A percentile compares a stretch with the other conserved stretches of the same genome.
Evolutionary conservation across 371 early-diverging fungal species (phyloP).

Genomic region (Capillidium heterosporum): DNA sequence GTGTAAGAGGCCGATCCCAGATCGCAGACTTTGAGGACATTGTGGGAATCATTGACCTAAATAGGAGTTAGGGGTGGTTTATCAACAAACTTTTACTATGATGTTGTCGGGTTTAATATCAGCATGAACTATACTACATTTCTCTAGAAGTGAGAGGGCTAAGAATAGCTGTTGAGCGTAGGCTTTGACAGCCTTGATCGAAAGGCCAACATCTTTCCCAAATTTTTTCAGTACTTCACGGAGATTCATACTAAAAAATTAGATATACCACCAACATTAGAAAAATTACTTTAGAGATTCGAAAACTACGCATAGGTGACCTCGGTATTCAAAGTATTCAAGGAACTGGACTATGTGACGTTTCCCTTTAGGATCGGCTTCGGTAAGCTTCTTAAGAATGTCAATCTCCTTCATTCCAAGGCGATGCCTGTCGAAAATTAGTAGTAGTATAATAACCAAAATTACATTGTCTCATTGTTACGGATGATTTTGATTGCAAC

Average conservation of each 20-base stretch:
- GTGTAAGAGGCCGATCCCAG: conserved; percentile 83
- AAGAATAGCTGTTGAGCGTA: conserved; percentile 85
- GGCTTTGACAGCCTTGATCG: conserved; percentile 74
- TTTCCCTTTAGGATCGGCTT: conserved; percentile 67
- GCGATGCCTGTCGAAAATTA: conserved; percentile 33
- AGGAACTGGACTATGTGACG: conserved; percentile 70
- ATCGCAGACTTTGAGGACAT: conserved; percentile 76
- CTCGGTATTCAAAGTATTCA: conserved; percentile 73
- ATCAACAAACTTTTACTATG: conserved; percentile 26
- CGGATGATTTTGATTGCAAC: conserved; percentile 95
- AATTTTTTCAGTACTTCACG: conserved; percentile 84
- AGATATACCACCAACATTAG: background rate
- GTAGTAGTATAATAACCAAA: conserved; percentile 4
- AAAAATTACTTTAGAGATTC: conserved; percentile 52
- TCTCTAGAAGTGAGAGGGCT: conserved; percentile 62
- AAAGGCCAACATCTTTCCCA: conserved; percentile 81
- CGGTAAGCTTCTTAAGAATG: conserved; percentile 62
- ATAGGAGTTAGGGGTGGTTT: background rate
- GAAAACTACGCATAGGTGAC: conserved; percentile 86
- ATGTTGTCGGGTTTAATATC: conserved; percentile 98
- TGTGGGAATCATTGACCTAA: conserved; percentile 46
- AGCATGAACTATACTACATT: conserved; percentile 77
- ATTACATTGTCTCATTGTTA: conserved; percentile 82
- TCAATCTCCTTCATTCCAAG: conserved; percentile 83
- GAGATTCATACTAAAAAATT: conserved; percentile 53